Evolutionary conservation across 352 stramenopile genomes (phyloP).

Genomic region (Phytophthora sansomeana): DNA sequence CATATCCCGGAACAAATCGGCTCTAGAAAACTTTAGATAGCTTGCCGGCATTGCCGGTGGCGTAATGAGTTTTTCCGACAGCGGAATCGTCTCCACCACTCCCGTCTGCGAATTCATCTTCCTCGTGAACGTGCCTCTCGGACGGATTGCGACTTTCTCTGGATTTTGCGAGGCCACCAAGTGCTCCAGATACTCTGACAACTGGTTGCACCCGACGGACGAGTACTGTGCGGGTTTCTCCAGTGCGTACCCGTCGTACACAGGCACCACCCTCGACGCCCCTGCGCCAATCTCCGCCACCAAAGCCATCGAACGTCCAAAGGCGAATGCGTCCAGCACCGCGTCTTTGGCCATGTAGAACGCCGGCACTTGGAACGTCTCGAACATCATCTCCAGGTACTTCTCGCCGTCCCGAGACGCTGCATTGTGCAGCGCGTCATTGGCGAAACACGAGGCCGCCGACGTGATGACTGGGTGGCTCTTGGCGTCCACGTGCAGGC

Average conservation of each 20-base stretch:
- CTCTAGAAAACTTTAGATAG: slow-evolving; percentile 79
- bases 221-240: slow-evolving; percentile 82
- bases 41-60: slow-evolving; percentile 63
- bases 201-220: slow-evolving; percentile 70
- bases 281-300: slow-evolving; percentile 91
- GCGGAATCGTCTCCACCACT: slow-evolving; percentile 62
- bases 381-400: slow-evolving; percentile 94
- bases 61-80: slow-evolving; percentile 47
- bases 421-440: slow-evolving; percentile 66
- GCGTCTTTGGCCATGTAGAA: slow-evolving; percentile 93
- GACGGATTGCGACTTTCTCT: slow-evolving; percentile 48
- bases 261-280: slow-evolving; percentile 85
- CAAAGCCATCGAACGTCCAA: slow-evolving; percentile 87
- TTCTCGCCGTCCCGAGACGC: slow-evolving; percentile 71
- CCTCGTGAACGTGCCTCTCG: slow-evolving; percentile 71
- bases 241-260: slow-evolving; percentile 92
- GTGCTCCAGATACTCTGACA: slow-evolving; percentile 78
- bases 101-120: slow-evolving; percentile 58
- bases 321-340: slow-evolving; percentile 92
- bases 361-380: slow-evolving; percentile 89
- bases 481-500: slow-evolving; percentile 69
- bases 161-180: slow-evolving; percentile 59
- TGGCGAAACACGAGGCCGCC: slow-evolving; percentile 76
- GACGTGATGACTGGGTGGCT: slow-evolving; percentile 85
- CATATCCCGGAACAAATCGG: slow-evolving; percentile 82